These are phyloP conservation scores for Ophiosphaerella narmari DNA, from an alignment of 2,329 filamentous ascomycete species.

Conservation along the genomic window DNA sequence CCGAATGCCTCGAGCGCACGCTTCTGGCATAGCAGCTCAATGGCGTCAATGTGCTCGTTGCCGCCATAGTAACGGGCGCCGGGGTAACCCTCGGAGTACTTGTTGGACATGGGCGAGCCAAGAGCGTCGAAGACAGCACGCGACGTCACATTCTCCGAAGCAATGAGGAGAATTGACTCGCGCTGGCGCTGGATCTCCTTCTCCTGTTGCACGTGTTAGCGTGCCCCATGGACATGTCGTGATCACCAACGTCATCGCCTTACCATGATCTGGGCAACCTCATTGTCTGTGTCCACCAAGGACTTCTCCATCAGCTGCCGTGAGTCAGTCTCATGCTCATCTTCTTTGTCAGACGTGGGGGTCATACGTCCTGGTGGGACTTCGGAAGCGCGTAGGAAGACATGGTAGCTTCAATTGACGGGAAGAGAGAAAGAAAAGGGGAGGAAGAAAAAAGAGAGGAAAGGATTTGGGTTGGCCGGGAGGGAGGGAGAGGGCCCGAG, in stretches of 20 bases:
- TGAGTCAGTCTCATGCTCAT: slow-evolving; percentile 43
- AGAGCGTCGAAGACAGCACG: slow-evolving; percentile 48
- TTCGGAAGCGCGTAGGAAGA: slow-evolving; percentile 66
- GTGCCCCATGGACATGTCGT: neutral
- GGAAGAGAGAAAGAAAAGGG: slow-evolving; percentile 1
- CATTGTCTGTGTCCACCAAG: slow-evolving; percentile 86
- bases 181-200: slow-evolving; percentile 95
- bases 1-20: slow-evolving; percentile 87
- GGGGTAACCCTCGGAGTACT: slow-evolving; percentile 98
- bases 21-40: slow-evolving; percentile 87
- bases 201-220: slow-evolving; percentile 60
- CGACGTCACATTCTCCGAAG: slow-evolving; percentile 49
- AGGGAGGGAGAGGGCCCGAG: neutral
- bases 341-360: slow-evolving; percentile 22
- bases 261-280: slow-evolving; percentile 98
- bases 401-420: slow-evolving; percentile 31
- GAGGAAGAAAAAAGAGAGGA: slow-evolving; percentile 2
- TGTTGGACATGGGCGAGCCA: slow-evolving; percentile 72
- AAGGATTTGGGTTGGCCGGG: slow-evolving; percentile 1
- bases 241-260: slow-evolving; percentile 26
- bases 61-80: slow-evolving; percentile 96
- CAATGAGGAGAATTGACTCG: slow-evolving; percentile 80
- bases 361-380: slow-evolving; percentile 67
- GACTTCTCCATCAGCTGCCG: slow-evolving; percentile 91
- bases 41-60: slow-evolving; percentile 92